Evolutionary conservation across 208 protist genomes (phyloP).

Genomic region (Trypanosoma scelopori): DNA sequence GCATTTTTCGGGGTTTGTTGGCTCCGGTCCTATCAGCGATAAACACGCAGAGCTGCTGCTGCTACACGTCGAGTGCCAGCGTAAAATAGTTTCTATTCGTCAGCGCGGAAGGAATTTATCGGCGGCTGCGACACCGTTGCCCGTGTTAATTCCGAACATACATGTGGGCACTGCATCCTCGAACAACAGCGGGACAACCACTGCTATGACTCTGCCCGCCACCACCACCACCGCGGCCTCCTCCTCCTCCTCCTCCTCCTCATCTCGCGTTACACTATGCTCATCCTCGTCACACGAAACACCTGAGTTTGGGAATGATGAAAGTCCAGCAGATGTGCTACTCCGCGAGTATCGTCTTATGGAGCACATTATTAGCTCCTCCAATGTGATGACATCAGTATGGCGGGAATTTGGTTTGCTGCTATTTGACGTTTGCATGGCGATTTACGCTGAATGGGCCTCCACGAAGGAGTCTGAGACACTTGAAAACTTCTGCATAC

Average conservation of each 20-base stretch:
- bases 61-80: slow-evolving; percentile 59
- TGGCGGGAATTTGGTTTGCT: slow-evolving; percentile 88
- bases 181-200: background rate
- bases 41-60: slow-evolving; percentile 73
- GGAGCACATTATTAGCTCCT: slow-evolving; percentile 68
- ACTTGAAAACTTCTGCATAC: slow-evolving; percentile 71
- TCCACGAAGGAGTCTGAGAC: slow-evolving; percentile 64
- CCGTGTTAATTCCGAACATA: background rate
- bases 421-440: slow-evolving; percentile 85
- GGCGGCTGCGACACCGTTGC: background rate
- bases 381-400: slow-evolving; percentile 50
- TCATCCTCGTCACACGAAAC: background rate
- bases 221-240: background rate
- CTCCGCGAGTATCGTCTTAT: slow-evolving; percentile 81
- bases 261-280: background rate
- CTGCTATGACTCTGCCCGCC: background rate
- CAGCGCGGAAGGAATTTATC: background rate
- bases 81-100: slow-evolving; percentile 23
- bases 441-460: slow-evolving; percentile 80
- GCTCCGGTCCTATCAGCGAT: slow-evolving; percentile 9
- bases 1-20: background rate
- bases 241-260: no score
- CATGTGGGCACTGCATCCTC: background rate
- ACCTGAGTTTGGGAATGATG: slow-evolving; percentile 23
- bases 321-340: slow-evolving; percentile 49